These are phyloP conservation scores for Harrya chromipes DNA, from an alignment of 768 basidiomycete species.

Conservation along the genomic window DNA sequence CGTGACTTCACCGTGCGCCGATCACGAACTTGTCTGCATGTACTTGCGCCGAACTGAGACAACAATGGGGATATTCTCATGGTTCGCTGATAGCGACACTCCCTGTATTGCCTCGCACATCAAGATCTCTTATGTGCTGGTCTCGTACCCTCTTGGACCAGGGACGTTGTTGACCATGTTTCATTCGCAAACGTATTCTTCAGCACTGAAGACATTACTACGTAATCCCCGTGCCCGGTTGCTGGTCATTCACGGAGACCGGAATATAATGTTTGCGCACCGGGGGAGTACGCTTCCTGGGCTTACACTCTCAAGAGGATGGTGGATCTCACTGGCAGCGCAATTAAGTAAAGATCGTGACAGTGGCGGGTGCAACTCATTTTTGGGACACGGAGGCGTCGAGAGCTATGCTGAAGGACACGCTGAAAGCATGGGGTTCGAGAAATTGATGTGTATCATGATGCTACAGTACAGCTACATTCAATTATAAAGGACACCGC, in stretches of 20 bases:
- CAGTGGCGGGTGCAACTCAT: constrained; percentile 52
- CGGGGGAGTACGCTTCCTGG: constrained; percentile 57
- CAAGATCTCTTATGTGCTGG: constrained; percentile 59
- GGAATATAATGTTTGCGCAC: constrained; percentile 71
- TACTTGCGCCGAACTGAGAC: constrained; percentile 3
- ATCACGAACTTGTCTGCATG: not conserved
- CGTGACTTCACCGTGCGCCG: constrained; percentile 59
- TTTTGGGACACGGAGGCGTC: constrained; percentile 54
- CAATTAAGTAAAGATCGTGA: constrained; percentile 28
- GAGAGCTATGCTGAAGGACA: constrained; percentile 17
- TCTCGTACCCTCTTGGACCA: constrained; percentile 76
- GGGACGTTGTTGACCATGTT: constrained; percentile 69
- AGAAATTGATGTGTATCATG: too few relatives aligned
- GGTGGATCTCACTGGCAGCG: constrained; percentile 18
- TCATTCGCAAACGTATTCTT: constrained; percentile 50
- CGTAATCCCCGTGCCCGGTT: constrained; percentile 45
- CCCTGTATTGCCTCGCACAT: constrained; percentile 47
- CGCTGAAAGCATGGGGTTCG: constrained; percentile 19
- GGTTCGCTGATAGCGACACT: constrained; percentile 72
- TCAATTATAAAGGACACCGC: not conserved
- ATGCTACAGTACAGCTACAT: too few relatives aligned
- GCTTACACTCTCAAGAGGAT: constrained; percentile 33
- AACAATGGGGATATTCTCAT: constrained; percentile 71
- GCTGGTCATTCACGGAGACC: constrained; percentile 63
- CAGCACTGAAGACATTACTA: constrained; percentile 49